A percentile compares a stretch with the other conserved stretches of the same genome.
These are phyloP conservation scores for Tulasnella sp. DNA, from an alignment of 768 basidiomycete genomes.

Conservation along the genomic window DNA sequence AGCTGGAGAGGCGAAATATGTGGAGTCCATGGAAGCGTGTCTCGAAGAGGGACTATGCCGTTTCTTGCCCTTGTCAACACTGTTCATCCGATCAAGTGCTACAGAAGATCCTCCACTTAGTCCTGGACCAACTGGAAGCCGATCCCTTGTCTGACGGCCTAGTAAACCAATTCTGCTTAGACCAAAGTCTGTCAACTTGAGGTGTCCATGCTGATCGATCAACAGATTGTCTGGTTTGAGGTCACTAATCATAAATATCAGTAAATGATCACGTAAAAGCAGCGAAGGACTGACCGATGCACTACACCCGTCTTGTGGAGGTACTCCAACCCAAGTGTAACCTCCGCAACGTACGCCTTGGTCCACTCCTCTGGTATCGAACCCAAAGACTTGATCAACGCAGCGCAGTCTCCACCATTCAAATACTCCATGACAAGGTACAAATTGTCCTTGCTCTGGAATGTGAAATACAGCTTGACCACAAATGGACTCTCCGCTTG, in stretches of 20 bases:
- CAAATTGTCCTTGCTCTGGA: slow-evolving; percentile 97
- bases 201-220: slow-evolving; percentile 90
- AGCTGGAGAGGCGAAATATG: slow-evolving; percentile 40
- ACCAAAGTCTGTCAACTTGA: slow-evolving; percentile 97
- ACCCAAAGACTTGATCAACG: slow-evolving; percentile 91
- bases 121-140: slow-evolving; percentile 21
- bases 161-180: slow-evolving; percentile 94
- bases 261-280: slow-evolving; percentile 3
- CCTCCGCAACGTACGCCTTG: slow-evolving; percentile 90
- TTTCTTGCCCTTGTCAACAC: slow-evolving; percentile 82
- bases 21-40: slow-evolving; percentile 40
- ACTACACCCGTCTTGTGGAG: slow-evolving; percentile 92
- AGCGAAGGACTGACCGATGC: slow-evolving; percentile 58
- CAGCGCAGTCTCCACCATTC: slow-evolving; percentile 95
- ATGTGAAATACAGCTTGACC: slow-evolving; percentile 94
- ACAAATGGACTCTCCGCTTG: slow-evolving; percentile 98
- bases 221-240: slow-evolving; percentile 96
- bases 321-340: slow-evolving; percentile 88
- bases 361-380: slow-evolving; percentile 94
- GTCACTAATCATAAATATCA: slow-evolving; percentile 44
- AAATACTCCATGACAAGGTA: slow-evolving; percentile 99
- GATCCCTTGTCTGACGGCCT: slow-evolving; percentile 83
- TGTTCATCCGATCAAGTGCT: slow-evolving; percentile 73
- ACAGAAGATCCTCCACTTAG: neutral
- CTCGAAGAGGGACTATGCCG: slow-evolving; percentile 51